Evolutionary conservation across 495 filamentous ascomycete species (phyloP), one percentile per base, ranked within the genome.

Genomic region (Annulohypoxylon maeteangense): DNA sequence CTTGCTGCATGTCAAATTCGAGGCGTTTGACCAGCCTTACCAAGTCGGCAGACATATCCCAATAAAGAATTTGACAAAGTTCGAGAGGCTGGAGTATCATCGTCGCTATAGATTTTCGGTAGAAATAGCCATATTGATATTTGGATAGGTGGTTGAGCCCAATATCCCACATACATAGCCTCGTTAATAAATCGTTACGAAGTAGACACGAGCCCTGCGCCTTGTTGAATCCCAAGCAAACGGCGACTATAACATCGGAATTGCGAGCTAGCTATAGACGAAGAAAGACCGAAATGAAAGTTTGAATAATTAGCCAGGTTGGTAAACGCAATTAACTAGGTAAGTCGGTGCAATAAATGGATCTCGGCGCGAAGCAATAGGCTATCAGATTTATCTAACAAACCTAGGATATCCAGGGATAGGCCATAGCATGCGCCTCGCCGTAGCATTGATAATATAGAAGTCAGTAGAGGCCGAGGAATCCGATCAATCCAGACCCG

Each of bases 21-120:
- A 62, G 38, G 55, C 48, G 70, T 56, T 60, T 57, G 38, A 14
- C 55, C 12, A 73, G 70, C 70, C 70, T 73, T 44, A 45, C 56
- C 48, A 48, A 45, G 47, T 38, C n/a, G 31, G 55, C 27, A 53
- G 8, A 14, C 25, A 53, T 53, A 16, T 31, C 25, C 48, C 25
- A 12, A 25, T 4, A 25, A 4, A 25, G 45, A 8, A 22, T 23
- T 50, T 23, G 23, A 10, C 45, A 27, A 5, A 22, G 45, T 23
- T 50, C 11, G 23, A 23, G 22, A 27, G 7, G 20, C 45, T 50
- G 7, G 20, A n/a, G 11, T 44, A n/a, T 34, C 32, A 38, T 44
- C n/a, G 58, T 5, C 16, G 62, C 16, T 45, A 32, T 62, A 50
- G 34, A 44, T 50, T 32, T 59, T 50, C 44, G 63, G 58, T 56